Base-by-base conservation (phyloP, 164 flowering plant species). In the Echeveria elegans region DNA sequence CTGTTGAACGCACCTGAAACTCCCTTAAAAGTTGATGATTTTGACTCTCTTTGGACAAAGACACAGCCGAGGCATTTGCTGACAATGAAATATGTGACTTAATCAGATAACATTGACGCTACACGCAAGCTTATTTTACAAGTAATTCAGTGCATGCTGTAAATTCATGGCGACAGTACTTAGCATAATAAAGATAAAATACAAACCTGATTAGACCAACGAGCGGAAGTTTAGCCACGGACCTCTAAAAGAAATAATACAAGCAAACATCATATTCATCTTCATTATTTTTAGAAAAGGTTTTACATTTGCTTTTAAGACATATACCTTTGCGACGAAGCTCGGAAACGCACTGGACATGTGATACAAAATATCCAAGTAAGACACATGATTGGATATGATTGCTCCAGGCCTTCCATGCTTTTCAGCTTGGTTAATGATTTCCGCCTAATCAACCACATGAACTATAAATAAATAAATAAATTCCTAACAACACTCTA, bases 61-160 rank as follows among this genome's bases (percentile, higher is more conserved):
- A 95, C 91, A 81, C 99, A 95, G 18, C 99, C 99, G 66, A 94
- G 96, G 87, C 99, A 92, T 78, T 95, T 95, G 86, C 99, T 95
- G 77, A 43, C 69, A 79, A 26, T 24, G 1, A 61, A 9, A 28
- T 6, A 10, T 12, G 5, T 5, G 12, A 56, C 31, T 56, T 56
- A 28, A 29, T 56, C 26, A 26, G 61, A 23, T 53, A 26, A 10
- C 3, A 23, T 24, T 23, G 29, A 9, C 24, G 59, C 4, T 14
- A 53, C 4, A 53, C 1, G 18, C 61, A 56, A 19, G 32, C 6
- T 14, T 3, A 28, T 28, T 56, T 26, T 16, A 24, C 24, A 53
- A 7, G 15, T 11, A 32, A 5, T 21, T 31, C 14, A 34, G 14
- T 4, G 23, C n/a, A 63, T n/a, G 26, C 9, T 32, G 9, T 63